Evolutionary conservation across 441 rosid genomes (phyloP).

Genomic region (Aleurites moluccanus): DNA sequence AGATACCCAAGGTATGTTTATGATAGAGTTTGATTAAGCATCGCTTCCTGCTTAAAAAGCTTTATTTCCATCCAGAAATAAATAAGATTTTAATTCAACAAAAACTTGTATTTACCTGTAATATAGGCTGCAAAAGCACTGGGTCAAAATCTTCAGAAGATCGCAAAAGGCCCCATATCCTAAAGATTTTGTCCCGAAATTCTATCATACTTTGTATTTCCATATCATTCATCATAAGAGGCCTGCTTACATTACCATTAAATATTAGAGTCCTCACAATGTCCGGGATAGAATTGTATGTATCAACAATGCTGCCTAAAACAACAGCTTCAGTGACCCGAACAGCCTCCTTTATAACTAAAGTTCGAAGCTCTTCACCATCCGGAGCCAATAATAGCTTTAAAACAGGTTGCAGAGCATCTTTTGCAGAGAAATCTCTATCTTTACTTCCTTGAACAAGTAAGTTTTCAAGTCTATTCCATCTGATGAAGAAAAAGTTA

Average conservation of each 20-base stretch:
- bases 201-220: constrained; percentile 62
- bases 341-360: constrained; percentile 89
- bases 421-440: constrained; percentile 86
- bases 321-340: constrained; percentile 76
- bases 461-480: constrained; percentile 96
- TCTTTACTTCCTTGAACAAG: constrained; percentile 91
- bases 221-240: constrained; percentile 46
- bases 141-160: constrained; percentile 87
- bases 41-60: background rate
- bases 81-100: background rate
- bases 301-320: constrained; percentile 56
- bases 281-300: constrained; percentile 68
- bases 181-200: constrained; percentile 71
- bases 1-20: background rate
- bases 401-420: constrained; percentile 87
- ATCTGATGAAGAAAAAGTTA: constrained; percentile 42
- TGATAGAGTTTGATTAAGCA: background rate
- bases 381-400: constrained; percentile 70
- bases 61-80: background rate
- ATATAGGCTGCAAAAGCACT: constrained; percentile 65
- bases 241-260: constrained; percentile 56
- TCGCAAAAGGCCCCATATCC: constrained; percentile 79
- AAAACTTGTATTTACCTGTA: constrained; percentile 53
- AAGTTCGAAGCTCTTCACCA: constrained; percentile 73
- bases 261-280: constrained; percentile 50